Percentiles rank a stretch among this genome's conserved stretches.
Evolutionary conservation across 2,329 filamentous ascomycete genomes (phyloP).

Genomic region (Microsporum audouinii): DNA sequence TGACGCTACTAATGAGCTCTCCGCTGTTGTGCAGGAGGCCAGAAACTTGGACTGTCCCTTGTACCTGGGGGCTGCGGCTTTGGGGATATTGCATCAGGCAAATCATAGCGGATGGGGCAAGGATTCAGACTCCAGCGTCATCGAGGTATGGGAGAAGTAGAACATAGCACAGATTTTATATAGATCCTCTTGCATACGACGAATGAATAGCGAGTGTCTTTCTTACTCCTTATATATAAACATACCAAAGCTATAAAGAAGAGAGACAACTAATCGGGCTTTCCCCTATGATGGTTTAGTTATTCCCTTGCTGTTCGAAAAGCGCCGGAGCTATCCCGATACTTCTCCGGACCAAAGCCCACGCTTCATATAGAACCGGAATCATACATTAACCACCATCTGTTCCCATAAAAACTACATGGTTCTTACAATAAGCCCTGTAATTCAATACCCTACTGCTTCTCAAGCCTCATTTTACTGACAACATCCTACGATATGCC

Average conservation of each 20-base stretch:
- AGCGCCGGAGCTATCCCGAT: neutral
- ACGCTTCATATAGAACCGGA: neutral
- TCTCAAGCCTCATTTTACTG: neutral
- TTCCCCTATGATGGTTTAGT: neutral
- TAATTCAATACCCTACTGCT: neutral
- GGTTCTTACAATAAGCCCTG: neutral
- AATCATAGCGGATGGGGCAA: constrained; percentile 23
- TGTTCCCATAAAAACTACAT: neutral
- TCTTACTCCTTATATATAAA: too few species aligned
- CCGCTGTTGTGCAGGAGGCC: constrained; percentile 34
- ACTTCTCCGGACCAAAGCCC: neutral
- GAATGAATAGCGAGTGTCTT: neutral
- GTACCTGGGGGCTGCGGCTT: constrained; percentile 28
- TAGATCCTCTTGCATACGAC: neutral
- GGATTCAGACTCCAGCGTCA: constrained; percentile 21
- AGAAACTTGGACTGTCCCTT: constrained; percentile 30
- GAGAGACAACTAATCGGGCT: neutral
- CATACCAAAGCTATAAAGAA: too few species aligned
- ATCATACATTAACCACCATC: neutral
- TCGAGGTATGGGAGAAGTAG: neutral
- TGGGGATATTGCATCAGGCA: constrained; percentile 26
- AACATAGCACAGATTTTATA: neutral
- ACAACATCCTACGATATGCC: neutral
- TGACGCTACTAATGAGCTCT: constrained; percentile 29
- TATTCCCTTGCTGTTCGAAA: neutral